Percentiles rank a stretch among this genome's conserved stretches.
phyloP scores from a whole-genome alignment of 2,329 filamentous ascomycete species.

The Penicillium nordicum region DNA sequence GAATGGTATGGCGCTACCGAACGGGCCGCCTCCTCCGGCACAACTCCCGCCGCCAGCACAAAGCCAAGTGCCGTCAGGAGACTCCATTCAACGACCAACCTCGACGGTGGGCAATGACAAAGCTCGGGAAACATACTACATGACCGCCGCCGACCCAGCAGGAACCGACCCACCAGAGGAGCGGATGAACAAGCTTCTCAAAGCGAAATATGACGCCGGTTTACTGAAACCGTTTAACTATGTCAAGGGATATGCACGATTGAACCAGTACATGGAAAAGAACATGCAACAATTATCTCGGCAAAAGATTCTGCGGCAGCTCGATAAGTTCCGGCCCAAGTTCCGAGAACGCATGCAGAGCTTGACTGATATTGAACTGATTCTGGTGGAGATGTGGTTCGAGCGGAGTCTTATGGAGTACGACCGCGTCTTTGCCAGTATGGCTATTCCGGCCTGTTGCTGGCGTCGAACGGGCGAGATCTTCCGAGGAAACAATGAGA shows the following conservation, averaged over 20 bases:
- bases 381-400: conserved; percentile 99
- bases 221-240: conserved; percentile 97
- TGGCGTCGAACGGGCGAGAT: conserved; percentile 97
- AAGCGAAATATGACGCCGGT: conserved; percentile 93
- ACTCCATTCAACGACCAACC: conserved; percentile 58
- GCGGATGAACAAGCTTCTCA: conserved; percentile 89
- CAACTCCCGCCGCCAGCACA: conserved; percentile 34
- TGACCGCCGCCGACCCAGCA: conserved; percentile 91
- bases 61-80: conserved; percentile 39
- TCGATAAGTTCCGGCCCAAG: conserved; percentile 90
- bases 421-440: conserved; percentile 95
- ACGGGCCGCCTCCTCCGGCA: conserved; percentile 35
- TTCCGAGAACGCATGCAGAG: conserved; percentile 93
- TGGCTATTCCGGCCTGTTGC: conserved; percentile 96
- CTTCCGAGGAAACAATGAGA: conserved; percentile 95
- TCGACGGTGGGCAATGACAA: conserved; percentile 65
- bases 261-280: conserved; percentile 87
- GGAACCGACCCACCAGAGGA: conserved; percentile 85
- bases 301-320: conserved; percentile 84
- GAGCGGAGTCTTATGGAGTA: conserved; percentile 96
- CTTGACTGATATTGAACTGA: conserved; percentile 88
- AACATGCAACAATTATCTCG: conserved; percentile 79
- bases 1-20: conserved; percentile 32
- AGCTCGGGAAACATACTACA: conserved; percentile 79
- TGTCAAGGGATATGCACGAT: conserved; percentile 86